Conservation (phyloP, 257 asterid genomes). For the Nemophila menziesii region DNA sequence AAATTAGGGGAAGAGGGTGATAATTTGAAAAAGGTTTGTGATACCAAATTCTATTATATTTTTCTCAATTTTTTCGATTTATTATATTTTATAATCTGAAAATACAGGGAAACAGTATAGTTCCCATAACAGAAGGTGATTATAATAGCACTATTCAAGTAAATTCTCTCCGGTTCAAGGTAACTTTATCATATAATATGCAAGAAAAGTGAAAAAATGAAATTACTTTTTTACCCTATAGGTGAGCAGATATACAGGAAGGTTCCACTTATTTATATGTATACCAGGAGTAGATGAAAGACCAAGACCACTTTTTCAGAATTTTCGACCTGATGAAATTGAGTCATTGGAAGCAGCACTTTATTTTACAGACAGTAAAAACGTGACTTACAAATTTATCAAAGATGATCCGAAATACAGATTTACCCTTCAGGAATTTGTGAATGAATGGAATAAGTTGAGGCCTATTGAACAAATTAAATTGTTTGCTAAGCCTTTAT, state of each 20-base stretch:
- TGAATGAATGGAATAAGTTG: conserved; percentile 64
- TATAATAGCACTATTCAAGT: conserved; percentile 23
- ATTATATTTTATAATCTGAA: conserved; percentile 8
- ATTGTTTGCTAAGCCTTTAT: conserved; percentile 68
- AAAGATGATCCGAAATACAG: conserved; percentile 37
- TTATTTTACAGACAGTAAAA: conserved; percentile 23
- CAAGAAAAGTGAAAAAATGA: neutral
- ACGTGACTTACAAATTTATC: conserved; percentile 17
- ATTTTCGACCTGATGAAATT: conserved; percentile 71
- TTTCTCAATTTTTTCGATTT: no score
- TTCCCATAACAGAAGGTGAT: conserved; percentile 11
- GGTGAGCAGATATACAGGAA: conserved; percentile 93
- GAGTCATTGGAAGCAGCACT: conserved; percentile 22
- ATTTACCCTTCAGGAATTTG: conserved; percentile 41
- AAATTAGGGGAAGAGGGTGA: no score
- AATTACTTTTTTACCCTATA: conserved; percentile 22
- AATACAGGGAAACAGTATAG: conserved; percentile 18
- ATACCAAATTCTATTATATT: neutral
- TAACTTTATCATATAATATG: conserved; percentile 20
- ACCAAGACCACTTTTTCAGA: conserved; percentile 74
- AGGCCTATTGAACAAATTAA: conserved; percentile 69
- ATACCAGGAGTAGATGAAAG: conserved; percentile 58
- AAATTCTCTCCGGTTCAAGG: conserved; percentile 79
- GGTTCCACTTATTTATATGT: conserved; percentile 84
- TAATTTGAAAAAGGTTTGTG: conserved; percentile 9